Evolutionary conservation across 768 basidiomycete species (phyloP), one percentile per base, ranked within the genome.

Genomic region (Lactarius sp.): DNA sequence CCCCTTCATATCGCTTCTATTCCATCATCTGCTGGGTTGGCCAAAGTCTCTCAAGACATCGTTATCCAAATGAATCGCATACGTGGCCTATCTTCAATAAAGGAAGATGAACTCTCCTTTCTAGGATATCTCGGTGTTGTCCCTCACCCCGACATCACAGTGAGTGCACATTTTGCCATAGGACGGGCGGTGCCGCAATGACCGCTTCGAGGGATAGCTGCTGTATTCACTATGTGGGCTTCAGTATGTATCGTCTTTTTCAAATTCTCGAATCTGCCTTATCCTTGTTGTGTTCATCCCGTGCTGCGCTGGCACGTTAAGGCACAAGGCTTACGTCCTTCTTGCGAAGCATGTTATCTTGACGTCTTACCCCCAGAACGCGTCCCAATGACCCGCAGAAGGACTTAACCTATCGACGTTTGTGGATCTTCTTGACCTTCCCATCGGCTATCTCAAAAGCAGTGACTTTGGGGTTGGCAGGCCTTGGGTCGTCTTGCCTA

Each of bases 21-120:
- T 27, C 20, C 12, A 8, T 12, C 6, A 37, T 42, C 53, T 2
- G 27, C 49, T 51, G 7, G n/a, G 5, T 10, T 18, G 34, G 62
- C 65, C 46, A 58, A 66, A 64, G 52, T 59, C 53, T 56, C 65
- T 66, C 65, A 51, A 39, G 37, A 9, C 16, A 33, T 34, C 52
- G 47, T 37, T 31, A 18, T 31, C 56, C 20, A 41, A 58, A 18
- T 54, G 56, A 54, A 57, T 41, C 12, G n/a, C 46, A 37, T 58
- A 66, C 65, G 60, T 66, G 63, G 59, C 63, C 10, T 27, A 41
- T 33, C 13, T 34, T 55, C 53, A 53, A 53, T 50, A 60, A 64
- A 36, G 31, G 41, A 60, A 9, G 33, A 1, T 14, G 5, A 20
- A 36, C 20, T 58, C 47, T 49, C 62, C 44, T 47, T 59, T 65